Conservation (phyloP, 2,329 filamentous ascomycete genomes). For the Aspergillus fischeri region DNA sequence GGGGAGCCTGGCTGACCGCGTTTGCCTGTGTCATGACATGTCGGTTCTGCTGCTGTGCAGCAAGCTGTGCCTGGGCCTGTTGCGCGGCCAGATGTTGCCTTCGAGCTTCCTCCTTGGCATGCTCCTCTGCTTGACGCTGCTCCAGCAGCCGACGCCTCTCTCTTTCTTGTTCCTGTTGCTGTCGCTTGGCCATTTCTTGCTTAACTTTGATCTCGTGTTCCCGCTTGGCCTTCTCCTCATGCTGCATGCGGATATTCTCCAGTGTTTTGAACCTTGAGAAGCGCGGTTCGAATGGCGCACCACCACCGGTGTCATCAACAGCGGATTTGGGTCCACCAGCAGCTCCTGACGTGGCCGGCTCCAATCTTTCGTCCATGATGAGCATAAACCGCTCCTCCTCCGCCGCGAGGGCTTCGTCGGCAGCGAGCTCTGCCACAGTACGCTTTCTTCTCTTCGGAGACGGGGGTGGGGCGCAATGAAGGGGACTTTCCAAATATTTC, state of each 20-base stretch:
- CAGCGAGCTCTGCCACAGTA: constrained; percentile 89
- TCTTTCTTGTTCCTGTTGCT: constrained; percentile 46
- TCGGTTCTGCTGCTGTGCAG: constrained; percentile 46
- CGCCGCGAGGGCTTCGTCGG: constrained; percentile 86
- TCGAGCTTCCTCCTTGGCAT: constrained; percentile 37
- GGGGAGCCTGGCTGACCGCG: constrained; percentile 38
- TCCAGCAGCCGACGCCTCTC: constrained; percentile 45
- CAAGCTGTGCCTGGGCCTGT: constrained; percentile 43
- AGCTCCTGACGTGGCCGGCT: constrained; percentile 55
- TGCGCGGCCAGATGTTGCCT: constrained; percentile 42
- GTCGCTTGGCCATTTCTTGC: constrained; percentile 47
- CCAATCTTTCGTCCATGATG: constrained; percentile 77
- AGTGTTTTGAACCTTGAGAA: constrained; percentile 93
- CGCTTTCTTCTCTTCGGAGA: constrained; percentile 86
- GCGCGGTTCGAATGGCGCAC: constrained; percentile 72
- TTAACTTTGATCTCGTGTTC: constrained; percentile 47
- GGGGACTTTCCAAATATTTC: constrained; percentile 67
- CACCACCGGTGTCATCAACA: constrained; percentile 67
- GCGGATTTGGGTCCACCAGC: constrained; percentile 57
- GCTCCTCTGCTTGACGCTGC: constrained; percentile 43
- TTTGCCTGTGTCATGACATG: constrained; percentile 48
- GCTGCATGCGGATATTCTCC: constrained; percentile 74
- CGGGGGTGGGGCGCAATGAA: constrained; percentile 72
- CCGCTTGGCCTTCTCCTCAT: constrained; percentile 62
- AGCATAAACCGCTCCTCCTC: constrained; percentile 91